Percentiles rank a stretch among this genome's conserved stretches.
Evolutionary conservation across 371 early-diverging fungal species (phyloP).

Genomic region (Choanephora cucurbitarum): DNA sequence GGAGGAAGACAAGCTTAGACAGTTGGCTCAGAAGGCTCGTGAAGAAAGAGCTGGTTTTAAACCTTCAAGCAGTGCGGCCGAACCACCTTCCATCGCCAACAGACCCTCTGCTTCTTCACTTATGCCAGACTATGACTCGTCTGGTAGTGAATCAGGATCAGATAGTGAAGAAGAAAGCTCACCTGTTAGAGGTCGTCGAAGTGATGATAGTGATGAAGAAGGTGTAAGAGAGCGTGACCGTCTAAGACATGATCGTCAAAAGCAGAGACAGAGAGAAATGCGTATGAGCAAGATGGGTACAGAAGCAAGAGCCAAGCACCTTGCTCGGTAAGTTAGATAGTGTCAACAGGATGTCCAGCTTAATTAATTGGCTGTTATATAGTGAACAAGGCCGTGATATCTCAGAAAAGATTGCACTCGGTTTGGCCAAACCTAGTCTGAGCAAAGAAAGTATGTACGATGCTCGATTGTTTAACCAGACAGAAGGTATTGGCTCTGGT

Average conservation of each 20-base stretch:
- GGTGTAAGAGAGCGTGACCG: constrained; percentile 83
- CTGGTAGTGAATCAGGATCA: constrained; percentile 47
- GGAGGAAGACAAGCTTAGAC: constrained; percentile 88
- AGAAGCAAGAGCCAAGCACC: constrained; percentile 81
- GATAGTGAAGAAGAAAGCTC: constrained; percentile 33
- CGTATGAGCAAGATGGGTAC: constrained; percentile 91
- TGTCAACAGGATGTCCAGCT: too few relatives aligned
- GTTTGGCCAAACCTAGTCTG: constrained; percentile 88
- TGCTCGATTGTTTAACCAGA: constrained; percentile 91
- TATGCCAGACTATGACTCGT: constrained; percentile 50
- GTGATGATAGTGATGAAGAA: constrained; percentile 45
- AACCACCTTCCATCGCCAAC: constrained; percentile 27
- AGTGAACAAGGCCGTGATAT: constrained; percentile 88
- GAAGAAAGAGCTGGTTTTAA: constrained; percentile 71
- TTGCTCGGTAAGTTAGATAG: constrained; percentile 70
- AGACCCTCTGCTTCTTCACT: constrained; percentile 49
- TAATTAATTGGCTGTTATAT: too few relatives aligned
- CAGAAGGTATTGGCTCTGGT: constrained; percentile 82
- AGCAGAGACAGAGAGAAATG: constrained; percentile 85
- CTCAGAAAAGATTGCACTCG: constrained; percentile 97
- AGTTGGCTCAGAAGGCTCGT: constrained; percentile 90
- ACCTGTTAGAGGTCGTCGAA: constrained; percentile 11
- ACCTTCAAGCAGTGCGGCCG: constrained; percentile 23
- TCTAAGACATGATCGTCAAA: constrained; percentile 81
- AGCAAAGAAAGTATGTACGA: constrained; percentile 93